phyloP scores from a whole-genome alignment of 768 basidiomycete species.

The Scleroderma bovista region DNA sequence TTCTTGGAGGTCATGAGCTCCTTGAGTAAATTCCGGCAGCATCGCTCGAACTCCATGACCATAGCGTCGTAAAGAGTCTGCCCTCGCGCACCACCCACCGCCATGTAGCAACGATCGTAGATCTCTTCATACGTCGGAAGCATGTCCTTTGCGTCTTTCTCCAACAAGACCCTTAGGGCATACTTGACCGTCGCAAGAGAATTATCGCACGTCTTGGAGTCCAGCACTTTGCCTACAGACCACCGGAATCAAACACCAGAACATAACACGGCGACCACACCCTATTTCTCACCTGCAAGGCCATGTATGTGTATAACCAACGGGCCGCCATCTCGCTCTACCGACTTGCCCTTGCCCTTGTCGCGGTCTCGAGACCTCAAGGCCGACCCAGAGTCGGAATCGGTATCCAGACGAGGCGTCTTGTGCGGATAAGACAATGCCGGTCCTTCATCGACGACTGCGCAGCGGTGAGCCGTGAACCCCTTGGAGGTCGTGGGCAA shows the following conservation, averaged over 20 bases:
- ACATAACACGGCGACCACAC: too few species aligned
- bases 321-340: slow-evolving; percentile 33
- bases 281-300: slow-evolving; percentile 28
- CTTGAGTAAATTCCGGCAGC: slow-evolving; percentile 35
- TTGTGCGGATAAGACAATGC: slow-evolving; percentile 59
- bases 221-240: slow-evolving; percentile 7
- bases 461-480: slow-evolving; percentile 39
- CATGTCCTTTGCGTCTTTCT: slow-evolving; percentile 26
- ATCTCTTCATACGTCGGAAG: slow-evolving; percentile 52
- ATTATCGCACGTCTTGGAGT: slow-evolving; percentile 6
- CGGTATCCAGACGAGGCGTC: slow-evolving; percentile 57
- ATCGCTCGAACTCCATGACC: slow-evolving; percentile 55
- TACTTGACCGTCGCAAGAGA: slow-evolving; percentile 27
- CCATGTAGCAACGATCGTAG: slow-evolving; percentile 49
- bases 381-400: slow-evolving; percentile 65
- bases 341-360: slow-evolving; percentile 18
- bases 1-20: slow-evolving; percentile 27
- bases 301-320: slow-evolving; percentile 45
- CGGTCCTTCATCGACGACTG: slow-evolving; percentile 40
- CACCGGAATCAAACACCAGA: neutral
- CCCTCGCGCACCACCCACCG: slow-evolving; percentile 50
- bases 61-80: slow-evolving; percentile 55
- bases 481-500: slow-evolving; percentile 48
- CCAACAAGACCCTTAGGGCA: slow-evolving; percentile 39
- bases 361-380: slow-evolving; percentile 42